Evolutionary conservation across 139 green algal genomes (phyloP), one percentile per base, ranked within the genome.

Genomic region (Chlamydomonas sp.): DNA sequence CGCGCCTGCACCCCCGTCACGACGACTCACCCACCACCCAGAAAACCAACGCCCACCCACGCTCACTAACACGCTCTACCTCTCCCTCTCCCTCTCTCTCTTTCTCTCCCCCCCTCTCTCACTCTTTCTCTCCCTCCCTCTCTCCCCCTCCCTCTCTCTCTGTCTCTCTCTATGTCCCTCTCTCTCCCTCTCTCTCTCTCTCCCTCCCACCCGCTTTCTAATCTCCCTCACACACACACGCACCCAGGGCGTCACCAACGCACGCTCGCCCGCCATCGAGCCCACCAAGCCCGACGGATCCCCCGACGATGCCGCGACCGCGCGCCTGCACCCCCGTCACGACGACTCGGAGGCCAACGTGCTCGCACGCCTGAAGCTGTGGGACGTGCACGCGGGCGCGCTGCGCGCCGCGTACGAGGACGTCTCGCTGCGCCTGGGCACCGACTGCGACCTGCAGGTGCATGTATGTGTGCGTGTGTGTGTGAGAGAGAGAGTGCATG

Each of bases 281-380:
- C 79, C 79, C 29, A 28, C 76, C 50, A 60, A 71, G 2, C 47
- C 70, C 28, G 78, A 80, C 10, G 71, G 73, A 43, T 64, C 28
- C 28, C 22, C 65, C 0, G 83, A 86, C 33, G 58, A 37, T 3
- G 81, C 85, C 37, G 73, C 80, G n/a, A 26, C 80, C 36, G 73
- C 71, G 4, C 35, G 75, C 20, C 59, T 66, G 5, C 59, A 66
- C 24, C 65, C 65, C 5, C 73, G 77, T 28, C 87, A 92, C 67
- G 86, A 92, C 43, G 85, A 89, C 78, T 82, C 69, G 2, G 65
- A 83, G 38, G 83, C 88, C 33, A 92, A 92, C 65, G 84, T 91
- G 58, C 10, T 59, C 13, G 73, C 76, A 0, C 75, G 85, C 5
- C 74, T 89, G 58, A 48, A 33, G 0, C 47, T 85, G 63, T 85